These are phyloP conservation scores for Phytophthora hybrid DNA, from an alignment of 352 stramenopile species.

Conservation along the genomic window DNA sequence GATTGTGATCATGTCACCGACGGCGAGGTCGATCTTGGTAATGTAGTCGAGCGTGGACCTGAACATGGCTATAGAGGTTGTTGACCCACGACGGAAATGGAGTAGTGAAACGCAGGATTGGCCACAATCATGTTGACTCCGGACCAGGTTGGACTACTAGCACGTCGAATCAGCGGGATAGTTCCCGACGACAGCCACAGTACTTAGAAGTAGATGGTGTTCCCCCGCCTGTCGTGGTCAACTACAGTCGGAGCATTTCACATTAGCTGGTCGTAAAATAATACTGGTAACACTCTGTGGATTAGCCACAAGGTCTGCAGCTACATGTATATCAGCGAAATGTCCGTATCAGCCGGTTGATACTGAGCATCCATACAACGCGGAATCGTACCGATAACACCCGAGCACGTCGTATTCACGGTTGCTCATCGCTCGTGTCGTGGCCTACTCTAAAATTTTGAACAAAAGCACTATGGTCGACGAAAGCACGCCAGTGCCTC, in stretches of 20 bases:
- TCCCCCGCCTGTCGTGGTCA: not conserved
- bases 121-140: not conserved
- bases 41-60: conserved; percentile 4
- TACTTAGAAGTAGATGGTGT: not conserved
- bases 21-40: conserved; percentile 9
- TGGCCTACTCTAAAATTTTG: too few species aligned
- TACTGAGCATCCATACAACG: not conserved
- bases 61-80: conserved; percentile 1
- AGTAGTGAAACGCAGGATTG: not conserved
- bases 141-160: not conserved
- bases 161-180: not conserved
- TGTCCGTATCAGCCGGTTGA: too few species aligned
- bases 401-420: not conserved
- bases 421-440: too few species aligned
- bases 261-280: not conserved
- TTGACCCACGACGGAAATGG: not conserved
- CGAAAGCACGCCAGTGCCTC: too few species aligned
- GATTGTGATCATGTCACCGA: conserved; percentile 2
- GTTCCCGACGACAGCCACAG: not conserved
- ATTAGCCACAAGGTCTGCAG: too few species aligned
- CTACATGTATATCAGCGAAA: not conserved
- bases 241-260: not conserved
- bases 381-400: too few species aligned
- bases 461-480: too few species aligned
- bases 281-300: too few species aligned